Conservation (phyloP, 208 protist species). For the Crithidia brevicula region DNA sequence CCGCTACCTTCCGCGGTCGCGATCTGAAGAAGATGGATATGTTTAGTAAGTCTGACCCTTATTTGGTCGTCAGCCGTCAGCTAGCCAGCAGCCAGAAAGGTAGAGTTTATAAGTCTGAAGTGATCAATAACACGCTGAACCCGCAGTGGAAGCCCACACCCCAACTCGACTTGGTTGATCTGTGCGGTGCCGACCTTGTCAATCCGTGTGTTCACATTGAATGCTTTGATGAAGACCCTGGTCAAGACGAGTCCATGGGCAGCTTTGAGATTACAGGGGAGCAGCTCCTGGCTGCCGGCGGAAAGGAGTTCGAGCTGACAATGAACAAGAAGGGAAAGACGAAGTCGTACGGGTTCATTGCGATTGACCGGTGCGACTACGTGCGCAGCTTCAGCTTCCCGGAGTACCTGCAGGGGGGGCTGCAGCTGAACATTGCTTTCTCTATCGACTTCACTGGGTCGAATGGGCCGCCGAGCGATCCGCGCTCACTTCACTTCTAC, state of each 20-base stretch:
- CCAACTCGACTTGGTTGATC: constrained; percentile 31
- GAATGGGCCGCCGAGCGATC: constrained; percentile 53
- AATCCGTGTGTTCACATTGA: constrained; percentile 22
- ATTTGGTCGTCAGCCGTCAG: constrained; percentile 25
- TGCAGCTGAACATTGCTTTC: constrained; percentile 69
- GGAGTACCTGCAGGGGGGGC: constrained; percentile 58
- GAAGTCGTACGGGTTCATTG: constrained; percentile 38
- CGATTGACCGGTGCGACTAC: constrained; percentile 24
- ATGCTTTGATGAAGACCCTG: constrained; percentile 32
- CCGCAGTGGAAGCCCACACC: constrained; percentile 41
- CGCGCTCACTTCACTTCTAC: constrained; percentile 68
- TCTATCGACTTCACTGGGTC: constrained; percentile 81
- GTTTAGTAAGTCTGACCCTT: constrained; percentile 42
- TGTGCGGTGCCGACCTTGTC: constrained; percentile 37
- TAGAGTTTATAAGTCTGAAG: constrained; percentile 35
- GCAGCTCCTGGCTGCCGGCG: constrained; percentile 11
- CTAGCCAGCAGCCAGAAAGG: constrained; percentile 20
- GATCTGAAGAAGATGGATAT: constrained; percentile 49
- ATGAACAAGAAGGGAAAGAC: constrained; percentile 33
- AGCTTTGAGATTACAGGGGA: constrained; percentile 25
- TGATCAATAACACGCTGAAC: constrained; percentile 36
- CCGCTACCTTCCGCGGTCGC: constrained; percentile 22
- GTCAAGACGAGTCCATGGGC: constrained; percentile 26
- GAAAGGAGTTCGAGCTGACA: constrained; percentile 28
- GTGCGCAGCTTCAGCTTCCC: constrained; percentile 39